Evolutionary conservation across 2,329 filamentous ascomycete genomes (phyloP), one percentile per base, ranked within the genome.

Genomic region (Penicillium sclerotiorum): DNA sequence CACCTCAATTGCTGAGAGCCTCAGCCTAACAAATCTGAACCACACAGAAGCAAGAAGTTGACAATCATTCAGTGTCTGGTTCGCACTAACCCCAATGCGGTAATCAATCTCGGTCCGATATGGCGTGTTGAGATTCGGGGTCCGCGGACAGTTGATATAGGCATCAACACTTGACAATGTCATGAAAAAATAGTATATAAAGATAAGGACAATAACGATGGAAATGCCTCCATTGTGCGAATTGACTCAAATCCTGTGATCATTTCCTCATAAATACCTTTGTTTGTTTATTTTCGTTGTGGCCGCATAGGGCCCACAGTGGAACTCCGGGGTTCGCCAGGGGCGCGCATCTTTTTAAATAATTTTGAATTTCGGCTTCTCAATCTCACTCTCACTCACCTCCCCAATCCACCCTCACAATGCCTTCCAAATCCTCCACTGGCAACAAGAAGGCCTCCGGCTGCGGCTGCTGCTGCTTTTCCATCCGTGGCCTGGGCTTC

Each of bases 401-500:
- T 36, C 33, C 22, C 23, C 27, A 17, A 42, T 28, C 39, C 25
- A 25, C 37, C 20, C 17, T 43, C 56, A 60, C 39, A 8, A 64
- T 64, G 57, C 53, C 61, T 28, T 61, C 60, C 39, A 61, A 61
- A 46, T 57, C 61, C 43, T 50, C 59, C 52, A n/a, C n/a, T n/a
- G n/a, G n/a, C n/a, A 47, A 50, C 60, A 53, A 51, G 25, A 57
- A 58, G 35, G 45, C 59, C 42, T 51, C 56, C 27, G 41, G 60
- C 50, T 43, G 27, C 35, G 23, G 43, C 23, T 62, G 62, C 45
- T 37, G 58, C 48, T 65, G 61, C 54, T 60, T 62, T 46, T 64
- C 59, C 45, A 52, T 68, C 53, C 64, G 63, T 45, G 57, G 46
- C 27, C 54, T 72, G 44, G 67, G 61, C 46, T 49, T 70, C 56